Conservation (phyloP, 2,329 filamentous ascomycete genomes). For the Penicillium vulpinum region DNA sequence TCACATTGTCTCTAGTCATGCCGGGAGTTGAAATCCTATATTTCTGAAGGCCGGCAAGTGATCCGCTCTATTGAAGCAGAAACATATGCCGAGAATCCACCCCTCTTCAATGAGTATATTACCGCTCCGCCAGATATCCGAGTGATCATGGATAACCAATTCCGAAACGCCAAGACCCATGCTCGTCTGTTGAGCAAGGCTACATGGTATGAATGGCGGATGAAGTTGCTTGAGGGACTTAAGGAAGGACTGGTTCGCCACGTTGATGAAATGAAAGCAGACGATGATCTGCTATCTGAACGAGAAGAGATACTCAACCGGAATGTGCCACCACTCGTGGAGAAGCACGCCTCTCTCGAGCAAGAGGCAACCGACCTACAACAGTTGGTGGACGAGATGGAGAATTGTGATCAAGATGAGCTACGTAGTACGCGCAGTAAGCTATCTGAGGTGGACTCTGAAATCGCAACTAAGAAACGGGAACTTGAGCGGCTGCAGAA, state of each 20-base stretch:
- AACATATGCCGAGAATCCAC: constrained; percentile 85
- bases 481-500: constrained; percentile 66
- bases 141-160: constrained; percentile 88
- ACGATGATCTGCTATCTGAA: constrained; percentile 65
- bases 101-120: constrained; percentile 88
- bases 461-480: constrained; percentile 68
- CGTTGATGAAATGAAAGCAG: constrained; percentile 71
- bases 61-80: constrained; percentile 89
- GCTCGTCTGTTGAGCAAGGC: constrained; percentile 87
- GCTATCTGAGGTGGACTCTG: constrained; percentile 63
- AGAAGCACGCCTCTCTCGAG: constrained; percentile 62
- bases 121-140: constrained; percentile 80
- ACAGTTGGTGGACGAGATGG: constrained; percentile 63
- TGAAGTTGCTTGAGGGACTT: constrained; percentile 79
- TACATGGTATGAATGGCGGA: constrained; percentile 98
- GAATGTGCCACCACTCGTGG: constrained; percentile 64
- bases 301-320: constrained; percentile 69
- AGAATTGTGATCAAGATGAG: constrained; percentile 72
- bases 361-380: constrained; percentile 68
- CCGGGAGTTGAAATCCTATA: constrained; percentile 94
- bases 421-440: constrained; percentile 71
- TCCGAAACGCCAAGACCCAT: constrained; percentile 95
- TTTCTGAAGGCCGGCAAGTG: constrained; percentile 85
- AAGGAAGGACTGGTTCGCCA: constrained; percentile 78
- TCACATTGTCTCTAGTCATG: constrained; percentile 60